Base-by-base conservation (phyloP, 2,329 filamentous ascomycete genomes). In the Verticillium longisporum region DNA sequence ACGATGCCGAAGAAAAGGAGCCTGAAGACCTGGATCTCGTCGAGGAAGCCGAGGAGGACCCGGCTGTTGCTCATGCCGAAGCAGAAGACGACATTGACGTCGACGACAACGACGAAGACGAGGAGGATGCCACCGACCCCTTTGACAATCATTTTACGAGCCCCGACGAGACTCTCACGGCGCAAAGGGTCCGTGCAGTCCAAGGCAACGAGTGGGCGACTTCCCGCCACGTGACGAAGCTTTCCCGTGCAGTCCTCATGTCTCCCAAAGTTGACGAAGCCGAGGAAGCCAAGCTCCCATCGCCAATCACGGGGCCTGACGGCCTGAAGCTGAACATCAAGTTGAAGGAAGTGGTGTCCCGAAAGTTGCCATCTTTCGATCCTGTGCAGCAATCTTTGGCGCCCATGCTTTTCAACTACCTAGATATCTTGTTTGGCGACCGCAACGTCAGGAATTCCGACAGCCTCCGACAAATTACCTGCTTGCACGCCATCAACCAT, bases 401-500 rank as follows among this genome's bases (percentile, higher is more conserved):
- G 2, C 84, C 89, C 0, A 80, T 89, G 10, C 78, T 97, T 1
- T 97, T 96, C 72, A 86, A 87, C 66, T 97, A 98, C 70, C 84
- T 86, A 60, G 94, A 98, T 70, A 68, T 96, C 1, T 75, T 97
- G 1, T 90, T 90, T 69, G 91, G 88, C 61, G 86, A 87, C 59
- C 83, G 94, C 54, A 91, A 84, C 0, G 75, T 87, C 1, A 77
- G 81, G 15, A 95, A 94, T 70, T 84, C 90, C 0, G 78, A 83
- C 26, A 82, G 80, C 4, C 72, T 98, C 57, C 86, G 92, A 58
- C 85, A 88, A 50, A 77, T 97, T 58, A 81, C 87, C 15, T 92
- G 90, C 67, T 79, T 97, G 1, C 95, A 99, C 74, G 88, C 89
- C 2, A 79, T 98, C 13, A 98, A 98, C 72, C 95, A 98, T 71